Base-by-base conservation (phyloP, 768 basidiomycete species). In the Phaeolepiota aurea region DNA sequence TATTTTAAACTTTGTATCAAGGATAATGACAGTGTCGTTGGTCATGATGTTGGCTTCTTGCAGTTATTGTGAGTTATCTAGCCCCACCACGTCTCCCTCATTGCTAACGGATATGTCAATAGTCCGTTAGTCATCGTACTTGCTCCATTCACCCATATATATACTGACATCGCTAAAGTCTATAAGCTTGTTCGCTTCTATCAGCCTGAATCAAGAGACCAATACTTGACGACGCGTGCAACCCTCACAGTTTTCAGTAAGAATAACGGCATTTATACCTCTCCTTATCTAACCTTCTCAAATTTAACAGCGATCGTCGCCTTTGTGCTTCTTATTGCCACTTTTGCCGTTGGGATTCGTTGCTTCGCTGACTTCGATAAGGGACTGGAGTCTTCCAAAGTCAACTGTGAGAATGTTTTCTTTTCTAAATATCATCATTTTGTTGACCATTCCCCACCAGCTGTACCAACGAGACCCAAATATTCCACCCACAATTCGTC, bases 101-200 rank as follows among this genome's bases (percentile, higher is more conserved):
- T 9, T 35, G 7, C 15, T 35, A 19, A 15, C n/a, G n/a, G n/a
- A n/a, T n/a, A n/a, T n/a, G n/a, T n/a, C n/a, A n/a, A n/a, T n/a
- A n/a, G n/a, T n/a, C n/a, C n/a, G n/a, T n/a, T n/a, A n/a, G n/a
- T n/a, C n/a, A n/a, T n/a, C n/a, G n/a, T n/a, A n/a, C n/a, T n/a
- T n/a, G n/a, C n/a, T n/a, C n/a, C n/a, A n/a, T n/a, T n/a, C n/a
- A n/a, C n/a, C n/a, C n/a, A n/a, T n/a, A n/a, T n/a, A n/a, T n/a
- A n/a, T n/a, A n/a, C n/a, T n/a, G n/a, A n/a, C n/a, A n/a, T n/a
- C n/a, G n/a, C n/a, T 19, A 11, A 43, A 88, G 83, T 90, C 37
- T 91, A 82, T 58, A 91, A 91, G 54, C 71, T 91, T n/a, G 76
- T 81, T 44, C 79, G 88, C 15, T 86, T 90, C 64, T 91, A 85